Base-by-base conservation (phyloP, 2,329 filamentous ascomycete genomes). In the Zasmidium cellare region DNA sequence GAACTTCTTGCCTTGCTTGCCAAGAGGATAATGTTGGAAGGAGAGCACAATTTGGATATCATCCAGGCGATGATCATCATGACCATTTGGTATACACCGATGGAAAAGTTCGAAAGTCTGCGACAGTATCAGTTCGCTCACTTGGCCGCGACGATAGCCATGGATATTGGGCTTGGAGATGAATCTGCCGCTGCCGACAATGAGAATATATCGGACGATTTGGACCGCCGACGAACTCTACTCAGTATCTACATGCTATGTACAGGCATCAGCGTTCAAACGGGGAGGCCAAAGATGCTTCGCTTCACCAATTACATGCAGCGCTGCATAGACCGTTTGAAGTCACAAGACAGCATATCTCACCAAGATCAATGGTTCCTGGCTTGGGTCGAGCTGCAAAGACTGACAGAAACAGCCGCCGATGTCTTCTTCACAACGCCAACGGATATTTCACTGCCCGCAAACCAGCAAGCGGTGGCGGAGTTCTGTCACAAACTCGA, bases 71-170 rank as follows among this genome's bases (percentile, higher is more conserved):
- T 56, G 31, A 56, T 41, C 22, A 47, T 56, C 9, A 28, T 56
- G 47, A 56, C 54, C 2, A 56, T 56, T 11, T 56, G 54, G 54
- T 56, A 56, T 38, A 47, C 46, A n/a, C 54, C 54, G 7, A 24
- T 56, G 16, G 54, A 56, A 35, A 56, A 56, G 20, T 56, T 56
- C 31, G 54, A 56, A 31, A 56, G 54, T 31, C 46, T 56, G 7
- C 46, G 54, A 14, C 54, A 56, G 7, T 56, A 56, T 20, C 54
- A 56, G 23, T 51, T 51, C 41, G 54, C 54, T 16, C 54, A 56
- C 50, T 19, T 56, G 16, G 54, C 54, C 19, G 54, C 54, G 3
- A 56, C 54, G 0, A 56, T 56, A 19, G 54, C 54, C 22, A 56
- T 51, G 48, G 54, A 56, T 24, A 44, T 56, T 24, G 54, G 54